A percentile compares a stretch with the other conserved stretches of the same genome.
Evolutionary conservation across 257 asterid genomes (phyloP).

Genomic region (Parsonsia alboflavescens): DNA sequence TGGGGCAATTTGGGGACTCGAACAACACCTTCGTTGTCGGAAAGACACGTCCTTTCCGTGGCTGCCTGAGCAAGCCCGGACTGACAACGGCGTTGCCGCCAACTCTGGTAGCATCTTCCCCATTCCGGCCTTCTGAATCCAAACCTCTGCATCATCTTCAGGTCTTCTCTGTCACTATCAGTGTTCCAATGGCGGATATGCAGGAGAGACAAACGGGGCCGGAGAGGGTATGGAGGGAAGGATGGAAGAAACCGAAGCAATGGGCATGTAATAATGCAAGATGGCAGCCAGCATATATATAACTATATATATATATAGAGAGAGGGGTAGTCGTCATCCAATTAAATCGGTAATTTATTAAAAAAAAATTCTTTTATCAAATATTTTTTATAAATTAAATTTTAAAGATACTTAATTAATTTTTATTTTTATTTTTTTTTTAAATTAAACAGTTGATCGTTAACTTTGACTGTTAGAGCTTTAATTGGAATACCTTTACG

Average conservation of each 20-base stretch:
- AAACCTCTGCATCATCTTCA: constrained; percentile 43
- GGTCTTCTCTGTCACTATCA: neutral
- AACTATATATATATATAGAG: too few relatives aligned
- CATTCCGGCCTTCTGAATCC: constrained; percentile 29
- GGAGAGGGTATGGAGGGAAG: neutral
- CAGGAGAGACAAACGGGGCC: neutral
- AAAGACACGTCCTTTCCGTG: constrained; percentile 22
- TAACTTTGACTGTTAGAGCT: too few relatives aligned
- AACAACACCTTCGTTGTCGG: constrained; percentile 9
- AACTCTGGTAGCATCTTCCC: constrained; percentile 26
- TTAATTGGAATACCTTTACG: too few relatives aligned
- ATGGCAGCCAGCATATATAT: neutral
- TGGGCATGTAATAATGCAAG: neutral
- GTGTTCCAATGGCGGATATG: neutral
- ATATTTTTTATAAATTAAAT: too few relatives aligned
- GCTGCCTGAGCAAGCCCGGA: constrained; percentile 27
- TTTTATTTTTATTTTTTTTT: too few relatives aligned
- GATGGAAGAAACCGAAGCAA: neutral
- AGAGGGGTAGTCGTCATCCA: too few relatives aligned
- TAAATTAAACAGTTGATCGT: too few relatives aligned
- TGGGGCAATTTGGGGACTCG: constrained; percentile 42
- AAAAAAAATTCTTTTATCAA: too few relatives aligned
- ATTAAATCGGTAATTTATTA: too few relatives aligned
- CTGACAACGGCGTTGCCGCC: constrained; percentile 20
- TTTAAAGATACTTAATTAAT: too few relatives aligned